Evolutionary conservation across 352 stramenopile species (phyloP), one percentile per base, ranked within the genome.

Genomic region (Phytophthora crassamura): DNA sequence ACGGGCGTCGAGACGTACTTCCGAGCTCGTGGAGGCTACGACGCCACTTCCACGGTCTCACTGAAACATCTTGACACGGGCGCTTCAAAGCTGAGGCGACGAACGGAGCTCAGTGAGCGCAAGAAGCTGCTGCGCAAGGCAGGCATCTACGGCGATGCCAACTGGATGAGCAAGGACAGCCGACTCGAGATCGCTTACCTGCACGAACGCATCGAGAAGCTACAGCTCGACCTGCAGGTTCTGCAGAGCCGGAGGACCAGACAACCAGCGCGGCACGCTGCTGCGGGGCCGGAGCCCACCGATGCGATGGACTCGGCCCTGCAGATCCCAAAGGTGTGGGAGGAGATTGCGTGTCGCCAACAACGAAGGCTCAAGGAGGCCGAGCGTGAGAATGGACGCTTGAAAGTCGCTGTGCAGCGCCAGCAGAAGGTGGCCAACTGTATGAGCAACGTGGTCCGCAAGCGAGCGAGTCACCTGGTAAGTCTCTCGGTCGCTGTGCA

Each of bases 121-220:
- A 82, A 83, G 51, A 85, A 79, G 46, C 45, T 77, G 10, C 59
- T 69, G 20, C 74, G 74, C 35, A 70, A 64, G 43, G 68, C 70
- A 59, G 68, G 59, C 1, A 74, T 80, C 59, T 75, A 78, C 40
- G 56, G 33, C 38, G 60, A 77, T 15, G 61, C 54, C 39, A 74
- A 77, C 22, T 60, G 64, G 28, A 66, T 69, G 57, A 66, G 67
- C 36, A 70, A 74, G 36, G 64, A 77, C 40, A 68, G 59, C 42
- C 84, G 84, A 63, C 76, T 91, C 16, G 85, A 94, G 20, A 78
- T 85, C 15, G 62, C 64, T 8, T 92, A 92, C 61, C 54, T 94
- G 9, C 86, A 84, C 30, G 67, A 90, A 40, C 82, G 85, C 36
- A 76, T 82, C 10, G 79, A 89, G n/a, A 80, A 64, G n/a, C 66